These are phyloP conservation scores for Fusarium virguliforme DNA, from an alignment of 2,329 filamentous ascomycete species.

Conservation along the genomic window DNA sequence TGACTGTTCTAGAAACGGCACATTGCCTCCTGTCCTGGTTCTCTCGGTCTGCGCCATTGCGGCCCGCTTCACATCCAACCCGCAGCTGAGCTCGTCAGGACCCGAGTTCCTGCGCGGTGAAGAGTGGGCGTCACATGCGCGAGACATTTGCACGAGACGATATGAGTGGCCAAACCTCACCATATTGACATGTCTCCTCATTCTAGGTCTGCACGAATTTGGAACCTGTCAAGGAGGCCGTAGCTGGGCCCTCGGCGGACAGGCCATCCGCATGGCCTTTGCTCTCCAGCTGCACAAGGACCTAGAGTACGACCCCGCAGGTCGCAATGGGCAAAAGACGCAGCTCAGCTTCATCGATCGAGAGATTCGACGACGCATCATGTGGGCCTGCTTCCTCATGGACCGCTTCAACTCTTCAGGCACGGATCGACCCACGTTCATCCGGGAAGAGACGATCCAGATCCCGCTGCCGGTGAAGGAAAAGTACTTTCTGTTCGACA, in stretches of 20 bases:
- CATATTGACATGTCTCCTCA: conserved; percentile 89
- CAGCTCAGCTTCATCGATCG: conserved; percentile 91
- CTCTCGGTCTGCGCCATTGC: conserved; percentile 96
- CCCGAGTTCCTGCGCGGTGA: conserved; percentile 88
- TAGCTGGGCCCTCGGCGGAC: conserved; percentile 95
- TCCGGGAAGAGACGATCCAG: conserved; percentile 89
- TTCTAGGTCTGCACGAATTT: conserved; percentile 94
- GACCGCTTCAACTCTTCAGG: conserved; percentile 98
- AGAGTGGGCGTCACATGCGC: conserved; percentile 89
- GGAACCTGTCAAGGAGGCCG: conserved; percentile 96
- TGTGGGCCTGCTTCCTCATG: conserved; percentile 99
- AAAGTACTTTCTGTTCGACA: conserved; percentile 90
- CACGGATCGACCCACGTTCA: conserved; percentile 91
- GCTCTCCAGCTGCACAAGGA: conserved; percentile 95
- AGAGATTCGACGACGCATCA: conserved; percentile 91
- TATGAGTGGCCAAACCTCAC: conserved; percentile 98
- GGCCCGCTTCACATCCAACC: conserved; percentile 94
- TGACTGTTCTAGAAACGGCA: conserved; percentile 59
- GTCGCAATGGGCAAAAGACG: conserved; percentile 72
- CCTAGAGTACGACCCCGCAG: conserved; percentile 83
- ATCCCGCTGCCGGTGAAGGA: conserved; percentile 94
- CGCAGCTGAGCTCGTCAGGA: conserved; percentile 81
- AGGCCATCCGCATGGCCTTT: conserved; percentile 97
- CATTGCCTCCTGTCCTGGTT: conserved; percentile 89
- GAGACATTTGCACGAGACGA: conserved; percentile 87